Evolutionary conservation across 306 rosid genomes (phyloP).

Genomic region (Trifolium pratense): DNA sequence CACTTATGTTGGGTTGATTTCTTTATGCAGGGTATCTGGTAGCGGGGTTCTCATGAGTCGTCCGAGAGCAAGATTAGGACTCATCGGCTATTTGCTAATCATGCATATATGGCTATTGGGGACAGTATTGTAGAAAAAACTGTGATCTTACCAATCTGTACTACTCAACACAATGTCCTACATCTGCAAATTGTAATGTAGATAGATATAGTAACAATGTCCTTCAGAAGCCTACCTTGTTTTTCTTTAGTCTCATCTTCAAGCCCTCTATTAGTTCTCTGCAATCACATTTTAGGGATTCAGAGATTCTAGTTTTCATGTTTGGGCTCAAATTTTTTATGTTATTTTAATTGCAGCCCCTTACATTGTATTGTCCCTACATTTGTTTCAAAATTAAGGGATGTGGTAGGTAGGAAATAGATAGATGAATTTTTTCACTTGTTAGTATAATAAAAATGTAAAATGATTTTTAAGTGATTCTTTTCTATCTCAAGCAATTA

Average conservation of each 20-base stretch:
- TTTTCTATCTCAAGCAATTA: conserved; percentile 33
- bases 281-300: conserved; percentile 81
- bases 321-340: conserved; percentile 30
- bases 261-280: conserved; percentile 54
- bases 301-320: conserved; percentile 58
- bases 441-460: conserved; percentile 41
- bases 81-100: conserved; percentile 72
- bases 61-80: conserved; percentile 89
- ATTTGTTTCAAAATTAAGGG: conserved; percentile 34
- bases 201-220: conserved; percentile 41
- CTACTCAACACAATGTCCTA: conserved; percentile 33
- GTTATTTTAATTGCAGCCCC: conserved; percentile 16
- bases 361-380: conserved; percentile 34
- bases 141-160: conserved; percentile 35
- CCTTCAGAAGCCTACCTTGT: conserved; percentile 42
- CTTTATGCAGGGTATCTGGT: conserved; percentile 83
- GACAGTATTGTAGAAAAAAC: conserved; percentile 63
- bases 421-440: conserved; percentile 33
- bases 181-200: conserved; percentile 66
- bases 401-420: conserved; percentile 41
- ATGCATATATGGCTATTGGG: conserved; percentile 91
- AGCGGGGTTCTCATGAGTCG: conserved; percentile 88
- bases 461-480: conserved; percentile 12
- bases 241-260: conserved; percentile 30
- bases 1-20: conserved; percentile 21